Evolutionary conservation across 2,329 filamentous ascomycete genomes (phyloP), one percentile per base, ranked within the genome.

Genomic region (Fusarium papillatum): DNA sequence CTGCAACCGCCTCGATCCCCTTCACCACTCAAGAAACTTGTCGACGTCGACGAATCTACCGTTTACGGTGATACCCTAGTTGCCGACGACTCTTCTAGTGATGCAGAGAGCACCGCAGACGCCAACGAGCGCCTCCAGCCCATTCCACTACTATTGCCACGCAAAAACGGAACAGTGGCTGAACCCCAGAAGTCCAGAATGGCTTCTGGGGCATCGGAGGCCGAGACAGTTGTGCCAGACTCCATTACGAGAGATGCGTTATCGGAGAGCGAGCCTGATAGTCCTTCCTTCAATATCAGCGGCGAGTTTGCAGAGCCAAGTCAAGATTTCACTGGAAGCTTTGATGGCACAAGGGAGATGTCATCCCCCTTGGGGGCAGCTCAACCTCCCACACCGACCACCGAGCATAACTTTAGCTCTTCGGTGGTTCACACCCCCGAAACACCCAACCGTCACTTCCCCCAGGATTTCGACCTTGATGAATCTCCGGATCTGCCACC

Each of bases 401-500:
- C 68, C 11, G 66, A 74, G 62, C 62, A 72, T 19, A 68, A 73
- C 17, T 72, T 67, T 17, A 53, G 68, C 36, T 71, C 63, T 29
- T 67, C 72, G 43, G 57, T 75, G 16, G 43, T 50, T 29, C 46
- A 61, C 13, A 71, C 71, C 14, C 78, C 78, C 5, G 68, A 76
- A 46, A 80, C 78, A 11, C 78, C 78, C 11, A 72, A 74, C 17
- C 70, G 71, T 16, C 69, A 73, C 60, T 79, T 71, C 39, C 68
- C 76, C 3, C 70, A 71, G 13, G 64, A 75, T 26, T 71, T 74
- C 16, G 73, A 74, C 46, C 81, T 80, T 16, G 80, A 83, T 13
- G 82, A 81, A 22, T 84, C 84, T 22, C 62, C 79, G 14, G 81
- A 84, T 50, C 78, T 87, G 7, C 86, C 86, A 7, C 81, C 82